Evolutionary conservation across 2,329 filamentous ascomycete genomes (phyloP), one percentile per base, ranked within the genome.

Genomic region (Eurotiales sp.): DNA sequence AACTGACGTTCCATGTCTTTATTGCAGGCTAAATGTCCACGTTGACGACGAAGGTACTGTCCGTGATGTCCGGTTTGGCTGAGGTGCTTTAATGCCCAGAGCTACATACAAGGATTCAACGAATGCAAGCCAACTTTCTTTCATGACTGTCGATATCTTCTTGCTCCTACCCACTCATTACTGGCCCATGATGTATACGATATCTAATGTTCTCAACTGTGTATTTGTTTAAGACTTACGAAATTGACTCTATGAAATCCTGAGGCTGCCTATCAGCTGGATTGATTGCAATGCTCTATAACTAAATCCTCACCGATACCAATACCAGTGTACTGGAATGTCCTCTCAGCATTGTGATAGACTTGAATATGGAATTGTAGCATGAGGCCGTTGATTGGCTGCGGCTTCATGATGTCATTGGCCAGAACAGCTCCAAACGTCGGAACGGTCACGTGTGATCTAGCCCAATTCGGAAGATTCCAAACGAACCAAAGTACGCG

Each of bases 21-120:
- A 7, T 34, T 29, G 6, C 44, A 75, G 73, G 52, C 53, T 77
- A 50, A 77, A 76, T 40, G 59, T 77, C 22, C 67, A 76, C 54
- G 57, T 75, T 19, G 67, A 70, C 41, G 64, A 74, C 8, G 64
- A 73, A 37, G 73, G 70, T 1, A 70, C 65, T 3, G 72, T 77
- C 2, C 69, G 64, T 15, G 59, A 76, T 57, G 72, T 77, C 15
- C 71, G 63, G 23, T 73, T 67, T 53, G 68, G 67, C 36, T 73
- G 61, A 58, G n/a, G 29, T 23, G 17, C 21, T 41, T 19, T n/a
- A 39, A 43, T 17, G 50, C 32, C 30, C 43, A 46, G 29, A 37
- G 32, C 32, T 23, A 46, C 23, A 23, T 23, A 5, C 15, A 23
- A 15, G n/a, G 29, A 37, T n/a, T n/a, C n/a, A n/a, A n/a, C n/a